Base-by-base conservation (phyloP, 257 asterid genomes). In the Przewalskia tangutica region DNA sequence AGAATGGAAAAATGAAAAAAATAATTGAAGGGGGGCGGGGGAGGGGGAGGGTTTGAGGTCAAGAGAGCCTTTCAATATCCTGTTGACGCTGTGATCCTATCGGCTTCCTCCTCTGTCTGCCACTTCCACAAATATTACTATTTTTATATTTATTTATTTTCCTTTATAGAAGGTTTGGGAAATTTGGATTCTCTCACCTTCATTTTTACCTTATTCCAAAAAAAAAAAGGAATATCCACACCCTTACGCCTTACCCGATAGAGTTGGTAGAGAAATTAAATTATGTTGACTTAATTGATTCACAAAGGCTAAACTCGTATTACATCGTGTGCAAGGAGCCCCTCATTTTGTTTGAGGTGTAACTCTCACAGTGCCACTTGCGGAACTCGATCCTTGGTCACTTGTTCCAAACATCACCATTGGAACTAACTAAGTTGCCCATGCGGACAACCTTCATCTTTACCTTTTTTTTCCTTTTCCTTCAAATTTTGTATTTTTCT, bases 31-130 rank as follows among this genome's bases (percentile, higher is more conserved):
- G 62, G 53, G 12, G 0, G 16, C 6, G 59, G 17, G 4, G 6
- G 14, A 18, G 79, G 68, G 36, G 32, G 32, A 8, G 48, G 53
- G 85, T 48, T 23, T 76, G 80, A 76, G 27, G 79, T 48, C 80
- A 76, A 76, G 80, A 76, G 67, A 32, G 82, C 70, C 40, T 55
- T 84, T 88, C 79, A 84, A 89, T 76, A 87, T 87, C 86, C 82
- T 83, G 73, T 82, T 77, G 90, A 86, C 82, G 86, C 79, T 65
- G 82, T 84, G 85, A 88, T 84, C 85, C 88, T 86, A 85, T 90
- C 90, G 85, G 51, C 90, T 86, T 83, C 89, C 84, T 88, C 86
- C 84, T 77, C 81, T 92, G 94, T 87, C 95, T 91, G 92, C 97
- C 95, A 91, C 95, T 89, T 81, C 86, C 60, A 56, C 82, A 70